Percentiles rank a stretch among this genome's conserved stretches.
These are phyloP conservation scores for Arthrobotrys sinensis DNA, from an alignment of 2,329 filamentous ascomycete species.

Conservation along the genomic window DNA sequence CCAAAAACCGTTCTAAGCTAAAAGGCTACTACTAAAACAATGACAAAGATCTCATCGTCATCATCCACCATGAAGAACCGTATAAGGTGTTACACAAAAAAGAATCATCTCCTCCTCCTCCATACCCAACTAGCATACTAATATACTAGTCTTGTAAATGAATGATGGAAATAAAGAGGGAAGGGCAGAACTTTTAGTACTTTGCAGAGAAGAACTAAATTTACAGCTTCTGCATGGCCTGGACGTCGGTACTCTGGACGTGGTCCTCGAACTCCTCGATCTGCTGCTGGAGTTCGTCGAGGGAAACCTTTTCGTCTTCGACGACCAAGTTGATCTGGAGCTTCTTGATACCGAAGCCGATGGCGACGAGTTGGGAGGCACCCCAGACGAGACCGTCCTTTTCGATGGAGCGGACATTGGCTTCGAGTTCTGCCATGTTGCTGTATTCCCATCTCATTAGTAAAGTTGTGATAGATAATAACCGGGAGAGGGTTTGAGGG, in stretches of 20 bases:
- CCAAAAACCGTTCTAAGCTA: constrained; percentile 8
- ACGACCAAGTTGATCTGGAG: constrained; percentile 98
- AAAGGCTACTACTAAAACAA: neutral
- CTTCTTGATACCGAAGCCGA: constrained; percentile 98
- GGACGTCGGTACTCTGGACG: constrained; percentile 90
- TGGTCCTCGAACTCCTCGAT: constrained; percentile 92
- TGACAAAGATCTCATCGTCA: neutral
- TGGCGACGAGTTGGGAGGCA: constrained; percentile 86
- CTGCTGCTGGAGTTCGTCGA: constrained; percentile 87
- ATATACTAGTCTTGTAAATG: neutral
- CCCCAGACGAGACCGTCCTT: constrained; percentile 98
- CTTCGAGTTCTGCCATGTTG: constrained; percentile 86
- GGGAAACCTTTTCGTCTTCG: constrained; percentile 95
- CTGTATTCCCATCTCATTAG: constrained; percentile 75
- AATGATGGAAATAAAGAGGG: neutral
- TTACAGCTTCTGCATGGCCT: constrained; percentile 94
- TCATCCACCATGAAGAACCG: constrained; percentile 13
- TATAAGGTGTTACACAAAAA: neutral
- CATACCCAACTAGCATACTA: neutral
- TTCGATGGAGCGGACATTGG: constrained; percentile 84
- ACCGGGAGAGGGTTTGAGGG: neutral
- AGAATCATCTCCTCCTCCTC: neutral
- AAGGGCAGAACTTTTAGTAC: constrained; percentile 5
- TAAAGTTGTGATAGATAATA: neutral
- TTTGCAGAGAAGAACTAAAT: constrained; percentile 29